Conservation (phyloP, 2,329 filamentous ascomycete species). For the Alternaria brassicae region DNA sequence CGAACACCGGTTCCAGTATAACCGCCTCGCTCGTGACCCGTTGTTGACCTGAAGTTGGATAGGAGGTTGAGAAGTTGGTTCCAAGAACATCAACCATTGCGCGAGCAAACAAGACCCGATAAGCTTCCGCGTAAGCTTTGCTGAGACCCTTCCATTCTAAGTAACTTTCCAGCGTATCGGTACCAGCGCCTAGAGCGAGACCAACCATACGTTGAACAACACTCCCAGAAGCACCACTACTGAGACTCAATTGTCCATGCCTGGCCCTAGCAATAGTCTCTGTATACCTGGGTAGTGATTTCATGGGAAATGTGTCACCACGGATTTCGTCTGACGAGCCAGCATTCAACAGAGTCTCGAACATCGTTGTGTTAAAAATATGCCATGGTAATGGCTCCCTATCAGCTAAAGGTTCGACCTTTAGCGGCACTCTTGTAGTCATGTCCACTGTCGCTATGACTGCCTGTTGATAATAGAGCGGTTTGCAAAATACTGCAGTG, state of each 20-base stretch:
- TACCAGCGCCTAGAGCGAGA: slow-evolving; percentile 46
- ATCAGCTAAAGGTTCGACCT: slow-evolving; percentile 25
- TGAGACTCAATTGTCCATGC: too few relatives aligned
- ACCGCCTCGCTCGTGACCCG: slow-evolving; percentile 43
- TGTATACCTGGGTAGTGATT: slow-evolving; percentile 13
- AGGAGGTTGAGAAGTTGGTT: slow-evolving; percentile 7
- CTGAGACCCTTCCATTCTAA: slow-evolving; percentile 44
- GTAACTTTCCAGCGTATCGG: slow-evolving; percentile 39
- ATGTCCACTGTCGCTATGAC: slow-evolving; percentile 53
- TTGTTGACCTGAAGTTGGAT: slow-evolving; percentile 19
- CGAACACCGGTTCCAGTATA: slow-evolving; percentile 49
- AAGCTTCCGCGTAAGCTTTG: slow-evolving; percentile 50
- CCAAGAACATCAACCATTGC: slow-evolving; percentile 44
- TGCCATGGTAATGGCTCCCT: slow-evolving; percentile 30
- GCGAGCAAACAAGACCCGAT: slow-evolving; percentile 54
- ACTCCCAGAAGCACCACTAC: neutral
- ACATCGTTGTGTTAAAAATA: slow-evolving; percentile 49
- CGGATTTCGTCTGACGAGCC: neutral
- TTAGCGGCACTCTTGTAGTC: neutral
- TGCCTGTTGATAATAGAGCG: slow-evolving; percentile 55
- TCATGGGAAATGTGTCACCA: slow-evolving; percentile 18
- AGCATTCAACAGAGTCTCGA: slow-evolving; percentile 43
- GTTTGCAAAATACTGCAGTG: slow-evolving; percentile 32
- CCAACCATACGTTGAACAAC: slow-evolving; percentile 43
- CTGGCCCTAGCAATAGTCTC: too few relatives aligned